Evolutionary conservation across 2,329 filamentous ascomycete species (phyloP).

Genomic region (Decorospora gaudefroyi): DNA sequence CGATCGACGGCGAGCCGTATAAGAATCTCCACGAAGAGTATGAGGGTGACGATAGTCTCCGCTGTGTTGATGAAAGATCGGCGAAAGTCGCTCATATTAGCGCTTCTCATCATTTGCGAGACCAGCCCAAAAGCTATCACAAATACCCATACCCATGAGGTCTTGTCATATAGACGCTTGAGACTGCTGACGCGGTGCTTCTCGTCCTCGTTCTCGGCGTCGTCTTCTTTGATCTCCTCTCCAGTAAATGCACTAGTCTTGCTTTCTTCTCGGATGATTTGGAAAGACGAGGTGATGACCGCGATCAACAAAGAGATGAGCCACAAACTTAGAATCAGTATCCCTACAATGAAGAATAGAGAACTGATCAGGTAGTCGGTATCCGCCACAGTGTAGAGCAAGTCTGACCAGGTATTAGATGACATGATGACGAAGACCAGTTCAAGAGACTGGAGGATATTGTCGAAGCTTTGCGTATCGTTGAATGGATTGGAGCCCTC

Average conservation of each 20-base stretch:
- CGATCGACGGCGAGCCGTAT: constrained; percentile 79
- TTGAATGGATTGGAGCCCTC: constrained; percentile 79
- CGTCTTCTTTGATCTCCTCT: constrained; percentile 59
- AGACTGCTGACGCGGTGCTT: constrained; percentile 57
- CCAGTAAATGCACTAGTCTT: constrained; percentile 90
- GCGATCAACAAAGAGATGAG: constrained; percentile 92
- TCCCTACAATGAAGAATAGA: constrained; percentile 71
- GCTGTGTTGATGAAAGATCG: constrained; percentile 68
- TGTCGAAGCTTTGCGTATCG: constrained; percentile 90
- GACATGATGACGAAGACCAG: constrained; percentile 98
- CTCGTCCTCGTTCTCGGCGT: constrained; percentile 34
- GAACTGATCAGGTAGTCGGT: constrained; percentile 88
- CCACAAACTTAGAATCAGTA: constrained; percentile 95
- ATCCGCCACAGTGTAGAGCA: constrained; percentile 91
- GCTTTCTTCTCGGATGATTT: constrained; percentile 96
- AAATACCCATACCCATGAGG: constrained; percentile 74
- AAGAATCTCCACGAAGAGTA: constrained; percentile 80
- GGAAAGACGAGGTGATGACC: constrained; percentile 97
- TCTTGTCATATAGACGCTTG: constrained; percentile 75
- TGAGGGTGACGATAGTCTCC: constrained; percentile 75
- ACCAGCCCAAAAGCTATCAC: constrained; percentile 82
- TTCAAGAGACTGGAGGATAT: constrained; percentile 88
- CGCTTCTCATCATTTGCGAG: constrained; percentile 75
- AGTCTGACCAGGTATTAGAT: constrained; percentile 92
- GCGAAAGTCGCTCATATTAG: constrained; percentile 68